Evolutionary conservation across 805 yeast genomes (phyloP).

Genomic region (Wickerhamomyces bovis): DNA sequence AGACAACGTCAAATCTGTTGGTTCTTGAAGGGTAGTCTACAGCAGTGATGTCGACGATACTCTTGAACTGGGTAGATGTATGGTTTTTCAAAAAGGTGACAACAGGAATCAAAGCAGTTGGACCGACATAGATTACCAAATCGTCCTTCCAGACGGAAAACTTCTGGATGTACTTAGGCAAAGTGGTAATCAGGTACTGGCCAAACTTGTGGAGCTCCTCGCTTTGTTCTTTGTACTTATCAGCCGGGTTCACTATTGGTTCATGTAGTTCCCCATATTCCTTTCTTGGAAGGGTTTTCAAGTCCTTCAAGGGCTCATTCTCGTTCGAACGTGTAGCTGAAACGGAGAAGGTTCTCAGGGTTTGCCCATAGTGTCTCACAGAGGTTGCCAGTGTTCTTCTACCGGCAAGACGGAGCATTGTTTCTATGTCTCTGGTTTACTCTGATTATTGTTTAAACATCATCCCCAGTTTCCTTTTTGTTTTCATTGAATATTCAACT

Average conservation of each 20-base stretch:
- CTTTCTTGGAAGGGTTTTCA: constrained; percentile 20
- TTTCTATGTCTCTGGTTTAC: too few species aligned
- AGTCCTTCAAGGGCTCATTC: constrained; percentile 13
- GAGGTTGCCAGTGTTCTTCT: not conserved
- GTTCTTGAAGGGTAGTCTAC: constrained; percentile 82
- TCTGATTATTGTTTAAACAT: too few species aligned
- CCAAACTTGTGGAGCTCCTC: constrained; percentile 82
- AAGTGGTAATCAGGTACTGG: constrained; percentile 63
- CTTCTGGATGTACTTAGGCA: constrained; percentile 80
- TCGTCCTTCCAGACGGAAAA: constrained; percentile 91
- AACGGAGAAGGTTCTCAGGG: not conserved
- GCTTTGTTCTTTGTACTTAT: constrained; percentile 55
- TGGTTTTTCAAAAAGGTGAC: constrained; percentile 68
- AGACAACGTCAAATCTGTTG: constrained; percentile 82
- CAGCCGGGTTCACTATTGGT: constrained; percentile 65
- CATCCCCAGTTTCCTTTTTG: too few species aligned
- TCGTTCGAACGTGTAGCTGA: not conserved
- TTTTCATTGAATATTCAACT: too few species aligned
- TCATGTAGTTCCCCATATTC: constrained; percentile 19
- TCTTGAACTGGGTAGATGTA: constrained; percentile 73
- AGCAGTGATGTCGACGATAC: constrained; percentile 76
- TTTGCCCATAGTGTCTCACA: not conserved
- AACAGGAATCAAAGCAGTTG: constrained; percentile 68
- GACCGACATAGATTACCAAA: constrained; percentile 68
- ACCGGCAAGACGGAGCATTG: not conserved